Percentiles rank a stretch among this genome's conserved stretches.
Conservation (phyloP, 176 grass and related monocot species). For the Typha latifolia region DNA sequence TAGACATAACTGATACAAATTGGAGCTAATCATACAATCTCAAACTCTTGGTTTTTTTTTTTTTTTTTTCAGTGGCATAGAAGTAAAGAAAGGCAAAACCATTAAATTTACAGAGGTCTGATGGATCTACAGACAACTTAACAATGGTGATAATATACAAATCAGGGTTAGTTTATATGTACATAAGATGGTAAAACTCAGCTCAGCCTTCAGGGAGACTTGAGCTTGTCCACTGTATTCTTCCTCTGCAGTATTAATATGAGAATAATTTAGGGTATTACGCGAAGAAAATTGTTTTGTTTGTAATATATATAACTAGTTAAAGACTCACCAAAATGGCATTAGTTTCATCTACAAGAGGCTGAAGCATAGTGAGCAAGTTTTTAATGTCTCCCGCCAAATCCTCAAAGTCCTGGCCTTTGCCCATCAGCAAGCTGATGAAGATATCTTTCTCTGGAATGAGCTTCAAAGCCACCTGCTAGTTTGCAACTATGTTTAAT, state of each 20-base stretch:
- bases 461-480: constrained; percentile 62
- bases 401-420: constrained; percentile 37
- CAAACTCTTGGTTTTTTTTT: background rate
- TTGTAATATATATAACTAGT: background rate
- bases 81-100: constrained; percentile 4
- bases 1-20: background rate
- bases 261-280: too few species aligned
- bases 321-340: constrained; percentile 38
- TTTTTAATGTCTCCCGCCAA: constrained; percentile 46
- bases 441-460: constrained; percentile 60
- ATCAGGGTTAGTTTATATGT: constrained; percentile 2
- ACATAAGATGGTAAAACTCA: constrained; percentile 7
- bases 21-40: background rate
- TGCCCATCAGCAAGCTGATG: constrained; percentile 48
- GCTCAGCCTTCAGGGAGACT: constrained; percentile 33
- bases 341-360: constrained; percentile 52
- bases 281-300: too few species aligned
- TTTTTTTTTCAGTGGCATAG: background rate
- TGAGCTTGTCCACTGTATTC: constrained; percentile 56
- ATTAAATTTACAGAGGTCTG: constrained; percentile 11
- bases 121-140: constrained; percentile 9
- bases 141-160: constrained; percentile 15
- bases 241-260: constrained; percentile 34
- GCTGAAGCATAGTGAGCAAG: constrained; percentile 35
- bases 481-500: constrained; percentile 18